Evolutionary conservation across 139 green algal genomes (phyloP).

Genomic region (Coelastrella sp.): DNA sequence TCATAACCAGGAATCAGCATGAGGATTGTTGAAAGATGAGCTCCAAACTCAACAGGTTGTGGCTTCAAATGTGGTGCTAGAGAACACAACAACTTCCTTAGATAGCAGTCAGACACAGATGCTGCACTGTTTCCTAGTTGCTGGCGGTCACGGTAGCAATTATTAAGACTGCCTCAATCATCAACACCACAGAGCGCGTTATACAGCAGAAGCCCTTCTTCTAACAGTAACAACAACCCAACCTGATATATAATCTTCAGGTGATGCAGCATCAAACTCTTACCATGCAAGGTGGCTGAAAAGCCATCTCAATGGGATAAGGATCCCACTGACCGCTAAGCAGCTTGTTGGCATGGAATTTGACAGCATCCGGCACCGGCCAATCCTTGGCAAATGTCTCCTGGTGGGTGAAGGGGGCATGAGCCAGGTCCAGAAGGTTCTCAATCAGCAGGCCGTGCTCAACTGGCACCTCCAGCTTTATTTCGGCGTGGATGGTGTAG

Average conservation of each 20-base stretch:
- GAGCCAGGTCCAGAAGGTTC: slow-evolving; percentile 98
- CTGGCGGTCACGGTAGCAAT: no score
- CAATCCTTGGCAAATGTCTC: slow-evolving; percentile 97
- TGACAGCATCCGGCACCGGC: slow-evolving; percentile 94
- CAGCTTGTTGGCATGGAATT: slow-evolving; percentile 78
- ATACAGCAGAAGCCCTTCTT: no score
- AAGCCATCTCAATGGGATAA: slow-evolving; percentile 99
- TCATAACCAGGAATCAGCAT: neutral
- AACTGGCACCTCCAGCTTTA: slow-evolving; percentile 94
- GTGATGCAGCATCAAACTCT: neutral
- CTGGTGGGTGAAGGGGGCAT: slow-evolving; percentile 99
- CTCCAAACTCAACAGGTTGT: neutral
- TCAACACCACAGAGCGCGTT: no score
- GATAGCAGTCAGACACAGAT: no score
- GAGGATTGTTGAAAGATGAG: neutral
- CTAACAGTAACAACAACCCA: no score
- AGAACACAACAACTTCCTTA: no score
- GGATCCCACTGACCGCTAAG: slow-evolving; percentile 93
- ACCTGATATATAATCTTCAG: no score
- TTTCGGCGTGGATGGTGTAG: slow-evolving; percentile 91
- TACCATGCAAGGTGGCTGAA: slow-evolving; percentile 93
- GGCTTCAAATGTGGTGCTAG: no score
- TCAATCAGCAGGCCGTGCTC: slow-evolving; percentile 99
- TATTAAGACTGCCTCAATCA: no score
- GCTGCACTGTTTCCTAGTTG: no score